Evolutionary conservation across 1,284 basidiomycete species (phyloP), one percentile per base, ranked within the genome.

Genomic region (Prillingera fragicola): DNA sequence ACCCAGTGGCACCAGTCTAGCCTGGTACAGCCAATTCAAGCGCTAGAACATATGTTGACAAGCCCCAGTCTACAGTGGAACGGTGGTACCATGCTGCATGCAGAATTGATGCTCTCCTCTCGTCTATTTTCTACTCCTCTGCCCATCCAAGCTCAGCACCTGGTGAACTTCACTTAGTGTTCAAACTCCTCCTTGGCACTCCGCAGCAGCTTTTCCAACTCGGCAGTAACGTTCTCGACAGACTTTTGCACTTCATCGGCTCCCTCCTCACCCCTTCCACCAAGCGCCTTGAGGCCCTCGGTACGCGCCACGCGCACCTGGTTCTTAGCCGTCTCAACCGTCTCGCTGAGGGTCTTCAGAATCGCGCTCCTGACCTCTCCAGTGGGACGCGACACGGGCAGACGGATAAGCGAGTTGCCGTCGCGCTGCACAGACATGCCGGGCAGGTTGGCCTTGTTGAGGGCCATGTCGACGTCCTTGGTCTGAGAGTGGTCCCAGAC

Each of bases 101-200:
- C n/a, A n/a, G n/a, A n/a, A n/a, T n/a, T n/a, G n/a, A n/a, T n/a
- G n/a, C n/a, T n/a, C n/a, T n/a, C n/a, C n/a, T n/a, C n/a, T n/a
- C n/a, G n/a, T n/a, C n/a, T n/a, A n/a, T n/a, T n/a, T n/a, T n/a
- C n/a, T n/a, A n/a, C n/a, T n/a, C n/a, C n/a, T n/a, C n/a, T n/a
- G n/a, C n/a, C n/a, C n/a, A n/a, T n/a, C n/a, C n/a, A n/a, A n/a
- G n/a, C n/a, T n/a, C n/a, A n/a, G n/a, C n/a, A n/a, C n/a, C n/a
- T n/a, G n/a, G n/a, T n/a, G n/a, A n/a, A n/a, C n/a, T n/a, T n/a
- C n/a, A n/a, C n/a, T n/a, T n/a, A n/a, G n/a, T n/a, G n/a, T n/a
- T 67, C 70, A 35, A 72, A 60, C 54, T 71, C 69, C 63, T 69
- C 70, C 57, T 69, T 71, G 6, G 65, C 68, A 18, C 52, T 50